Evolutionary conservation across 2,329 filamentous ascomycete species (phyloP), one percentile per base, ranked within the genome.

Genomic region (Ophiostoma novo-ulmi): DNA sequence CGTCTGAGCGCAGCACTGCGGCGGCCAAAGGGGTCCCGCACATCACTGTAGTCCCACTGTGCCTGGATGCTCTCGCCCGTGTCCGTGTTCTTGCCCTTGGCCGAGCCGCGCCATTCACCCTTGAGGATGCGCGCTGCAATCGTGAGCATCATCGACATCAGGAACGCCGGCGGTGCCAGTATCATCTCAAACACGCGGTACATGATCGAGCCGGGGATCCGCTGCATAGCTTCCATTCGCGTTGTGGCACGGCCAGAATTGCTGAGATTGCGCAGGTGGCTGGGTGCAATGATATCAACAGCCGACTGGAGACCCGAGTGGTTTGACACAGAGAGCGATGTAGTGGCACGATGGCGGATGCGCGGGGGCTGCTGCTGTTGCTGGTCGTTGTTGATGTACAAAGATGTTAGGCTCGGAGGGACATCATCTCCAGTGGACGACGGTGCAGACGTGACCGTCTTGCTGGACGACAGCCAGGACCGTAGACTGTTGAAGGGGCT

Each of bases 151-250:
- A 97, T 82, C 36, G 87, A 84, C 48, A 97, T 86, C 1, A 97
- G 85, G 75, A 94, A 88, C 20, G 89, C 87, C 0, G 94, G 93
- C n/a, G 93, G 93, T 0, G 91, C 88, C 17, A 97, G 81, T 4
- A 97, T 84, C 39, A 95, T 85, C 69, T 91, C 88, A 73, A 87
- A 89, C 0, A 93, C 93, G 79, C 92, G 94, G 70, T 89, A 87
- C 36, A 97, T 85, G 39, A 97, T 85, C 3, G 88, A 85, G 68
- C 87, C 81, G 0, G 88, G 86, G 39, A 90, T 81, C 63, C 84
- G 81, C 69, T 83, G 82, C 44, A 85, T 80, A 0, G 82, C 80
- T 48, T 81, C 79, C 5, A 85, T 75, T 6, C 79, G 82, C 58
- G 71, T 81, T 78, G 67, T 80, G 76, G 55, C 79, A 75, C 58